Evolutionary conservation across 176 grass and related monocot genomes (phyloP).

Genomic region (Thalia dealbata): DNA sequence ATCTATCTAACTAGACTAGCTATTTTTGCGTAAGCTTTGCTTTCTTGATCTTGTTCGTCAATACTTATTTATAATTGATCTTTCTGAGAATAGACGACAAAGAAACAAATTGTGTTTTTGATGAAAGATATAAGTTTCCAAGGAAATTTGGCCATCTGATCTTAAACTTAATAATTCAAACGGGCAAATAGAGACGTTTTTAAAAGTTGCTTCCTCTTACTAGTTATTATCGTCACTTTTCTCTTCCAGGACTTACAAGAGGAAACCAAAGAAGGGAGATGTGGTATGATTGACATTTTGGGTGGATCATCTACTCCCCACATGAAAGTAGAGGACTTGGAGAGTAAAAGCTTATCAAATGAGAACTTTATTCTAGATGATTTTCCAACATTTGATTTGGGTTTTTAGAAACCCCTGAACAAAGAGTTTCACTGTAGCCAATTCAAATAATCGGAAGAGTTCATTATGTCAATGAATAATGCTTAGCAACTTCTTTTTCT

Average conservation of each 20-base stretch:
- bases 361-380: not conserved
- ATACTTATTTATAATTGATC: too few relatives aligned
- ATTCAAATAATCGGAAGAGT: not conserved
- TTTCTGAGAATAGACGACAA: too few relatives aligned
- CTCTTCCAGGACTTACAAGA: not conserved
- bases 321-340: not conserved
- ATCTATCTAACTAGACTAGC: too few relatives aligned
- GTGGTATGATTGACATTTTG: not conserved
- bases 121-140: too few relatives aligned
- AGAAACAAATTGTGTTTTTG: too few relatives aligned
- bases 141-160: too few relatives aligned
- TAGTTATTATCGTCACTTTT: not conserved
- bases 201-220: too few relatives aligned
- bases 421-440: not conserved
- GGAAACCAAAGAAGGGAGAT: not conserved
- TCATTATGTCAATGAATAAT: not conserved
- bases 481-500: too few relatives aligned
- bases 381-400: constrained; percentile 2
- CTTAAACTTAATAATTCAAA: too few relatives aligned
- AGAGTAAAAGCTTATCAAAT: too few relatives aligned
- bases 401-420: not conserved
- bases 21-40: too few relatives aligned
- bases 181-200: not conserved
- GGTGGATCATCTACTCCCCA: not conserved
- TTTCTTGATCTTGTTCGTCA: too few relatives aligned